phyloP scores from a whole-genome alignment of 1,284 basidiomycete species.

The Melampsora larici-populina region DNA sequence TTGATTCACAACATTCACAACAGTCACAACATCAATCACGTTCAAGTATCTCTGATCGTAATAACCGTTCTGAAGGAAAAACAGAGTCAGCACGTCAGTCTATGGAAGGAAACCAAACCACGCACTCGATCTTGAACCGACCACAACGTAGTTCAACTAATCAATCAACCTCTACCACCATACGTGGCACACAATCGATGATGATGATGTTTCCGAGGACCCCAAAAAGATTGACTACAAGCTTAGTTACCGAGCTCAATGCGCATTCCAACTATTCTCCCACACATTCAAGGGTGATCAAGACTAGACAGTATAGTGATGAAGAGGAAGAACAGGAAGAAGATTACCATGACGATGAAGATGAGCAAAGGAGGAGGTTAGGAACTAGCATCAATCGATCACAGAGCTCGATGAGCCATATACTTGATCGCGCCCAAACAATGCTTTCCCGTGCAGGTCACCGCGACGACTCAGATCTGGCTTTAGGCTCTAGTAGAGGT shows the following conservation, averaged over 20 bases:
- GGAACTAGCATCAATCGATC: not conserved
- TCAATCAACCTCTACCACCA: not conserved
- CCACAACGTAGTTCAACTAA: no score
- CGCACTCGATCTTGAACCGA: no score
- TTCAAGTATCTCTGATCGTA: no score
- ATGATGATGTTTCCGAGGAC: slow-evolving; percentile 23
- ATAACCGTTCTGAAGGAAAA: no score
- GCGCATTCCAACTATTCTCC: slow-evolving; percentile 24
- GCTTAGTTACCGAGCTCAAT: slow-evolving; percentile 12
- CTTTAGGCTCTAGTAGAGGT: not conserved
- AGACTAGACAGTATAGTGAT: not conserved
- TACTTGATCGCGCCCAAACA: slow-evolving; percentile 23
- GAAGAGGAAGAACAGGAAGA: no score
- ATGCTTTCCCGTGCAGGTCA: slow-evolving; percentile 14
- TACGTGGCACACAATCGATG: slow-evolving; percentile 26
- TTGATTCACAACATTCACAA: not conserved
- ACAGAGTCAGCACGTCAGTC: no score
- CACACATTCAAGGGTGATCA: not conserved
- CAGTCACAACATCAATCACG: no score
- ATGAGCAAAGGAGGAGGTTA: no score
- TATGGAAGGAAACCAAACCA: no score
- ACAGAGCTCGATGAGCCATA: slow-evolving; percentile 34
- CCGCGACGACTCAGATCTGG: not conserved
- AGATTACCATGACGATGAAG: no score
- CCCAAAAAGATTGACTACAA: slow-evolving; percentile 23